phyloP scores from a whole-genome alignment of 331 rosid genomes.

The Phaseolus coccineus region DNA sequence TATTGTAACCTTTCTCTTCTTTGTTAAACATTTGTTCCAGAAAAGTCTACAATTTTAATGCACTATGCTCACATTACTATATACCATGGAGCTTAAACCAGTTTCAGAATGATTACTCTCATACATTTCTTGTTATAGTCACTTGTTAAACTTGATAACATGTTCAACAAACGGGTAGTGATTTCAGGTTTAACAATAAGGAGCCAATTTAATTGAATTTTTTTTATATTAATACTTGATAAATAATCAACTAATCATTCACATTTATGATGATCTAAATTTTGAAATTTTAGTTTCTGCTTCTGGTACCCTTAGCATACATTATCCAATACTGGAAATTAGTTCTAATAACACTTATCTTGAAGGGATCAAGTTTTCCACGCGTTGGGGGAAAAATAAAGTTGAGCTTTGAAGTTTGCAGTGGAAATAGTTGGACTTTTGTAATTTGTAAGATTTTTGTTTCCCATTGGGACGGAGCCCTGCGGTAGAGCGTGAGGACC shows the following conservation, averaged over 20 bases:
- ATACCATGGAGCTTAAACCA: too few relatives aligned
- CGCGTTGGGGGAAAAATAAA: slow-evolving; percentile 22
- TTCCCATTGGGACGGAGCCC: slow-evolving; percentile 27
- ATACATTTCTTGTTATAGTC: neutral
- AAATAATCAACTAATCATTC: too few relatives aligned
- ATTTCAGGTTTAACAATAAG: too few relatives aligned
- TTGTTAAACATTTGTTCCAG: too few relatives aligned
- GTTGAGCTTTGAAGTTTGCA: slow-evolving; percentile 46
- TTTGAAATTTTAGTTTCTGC: neutral
- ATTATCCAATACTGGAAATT: neutral
- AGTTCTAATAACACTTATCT: neutral
- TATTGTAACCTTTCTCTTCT: too few relatives aligned
- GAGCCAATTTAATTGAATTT: too few relatives aligned
- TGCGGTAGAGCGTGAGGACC: slow-evolving; percentile 54
- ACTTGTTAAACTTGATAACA: neutral
- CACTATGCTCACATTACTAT: too few relatives aligned
- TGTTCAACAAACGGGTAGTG: too few relatives aligned
- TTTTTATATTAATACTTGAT: too few relatives aligned
- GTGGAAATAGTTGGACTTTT: slow-evolving; percentile 66
- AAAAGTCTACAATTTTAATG: neutral
- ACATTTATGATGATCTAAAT: too few relatives aligned
- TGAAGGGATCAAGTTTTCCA: slow-evolving; percentile 48
- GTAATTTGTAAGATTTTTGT: slow-evolving; percentile 34
- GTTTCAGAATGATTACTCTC: neutral
- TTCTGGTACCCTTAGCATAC: neutral